Percentiles rank a stretch among this genome's conserved stretches.
phyloP scores from a whole-genome alignment of 176 grass and related monocot species.

The Elymus sibiricus region DNA sequence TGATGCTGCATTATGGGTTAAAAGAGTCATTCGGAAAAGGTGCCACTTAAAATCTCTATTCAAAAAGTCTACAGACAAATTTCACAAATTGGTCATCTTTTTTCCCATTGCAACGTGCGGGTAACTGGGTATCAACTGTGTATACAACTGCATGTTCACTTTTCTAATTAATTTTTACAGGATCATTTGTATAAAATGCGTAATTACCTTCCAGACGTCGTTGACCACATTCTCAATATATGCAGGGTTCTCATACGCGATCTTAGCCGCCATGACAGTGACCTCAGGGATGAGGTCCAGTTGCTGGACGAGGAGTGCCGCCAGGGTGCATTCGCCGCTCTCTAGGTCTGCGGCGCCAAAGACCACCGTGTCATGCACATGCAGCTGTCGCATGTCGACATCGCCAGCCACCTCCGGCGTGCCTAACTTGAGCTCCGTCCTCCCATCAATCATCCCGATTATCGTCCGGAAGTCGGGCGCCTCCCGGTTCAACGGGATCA shows the following conservation, averaged over 20 bases:
- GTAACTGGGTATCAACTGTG: no score
- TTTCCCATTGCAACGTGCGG: no score
- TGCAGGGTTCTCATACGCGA: slow-evolving; percentile 53
- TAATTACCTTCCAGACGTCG: slow-evolving; percentile 66
- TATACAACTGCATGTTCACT: neutral
- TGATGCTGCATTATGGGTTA: no score
- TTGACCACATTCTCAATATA: slow-evolving; percentile 56
- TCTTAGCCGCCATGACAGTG: slow-evolving; percentile 43
- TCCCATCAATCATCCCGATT: slow-evolving; percentile 43
- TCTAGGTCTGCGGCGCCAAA: neutral
- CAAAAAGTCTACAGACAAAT: no score
- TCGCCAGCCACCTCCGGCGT: neutral
- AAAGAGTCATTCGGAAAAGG: no score
- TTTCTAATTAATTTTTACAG: no score
- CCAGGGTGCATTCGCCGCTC: neutral
- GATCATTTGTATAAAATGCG: neutral
- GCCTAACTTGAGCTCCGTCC: slow-evolving; percentile 39
- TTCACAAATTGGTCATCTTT: no score
- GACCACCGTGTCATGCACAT: neutral
- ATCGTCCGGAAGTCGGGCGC: slow-evolving; percentile 49
- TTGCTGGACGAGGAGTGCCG: slow-evolving; percentile 13
- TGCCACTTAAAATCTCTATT: no score
- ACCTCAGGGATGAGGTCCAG: slow-evolving; percentile 19
- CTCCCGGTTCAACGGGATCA: slow-evolving; percentile 33
- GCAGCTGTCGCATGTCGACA: neutral